Evolutionary conservation across 176 grass and related monocot genomes (phyloP).

Genomic region (Rhynchospora tenuis): DNA sequence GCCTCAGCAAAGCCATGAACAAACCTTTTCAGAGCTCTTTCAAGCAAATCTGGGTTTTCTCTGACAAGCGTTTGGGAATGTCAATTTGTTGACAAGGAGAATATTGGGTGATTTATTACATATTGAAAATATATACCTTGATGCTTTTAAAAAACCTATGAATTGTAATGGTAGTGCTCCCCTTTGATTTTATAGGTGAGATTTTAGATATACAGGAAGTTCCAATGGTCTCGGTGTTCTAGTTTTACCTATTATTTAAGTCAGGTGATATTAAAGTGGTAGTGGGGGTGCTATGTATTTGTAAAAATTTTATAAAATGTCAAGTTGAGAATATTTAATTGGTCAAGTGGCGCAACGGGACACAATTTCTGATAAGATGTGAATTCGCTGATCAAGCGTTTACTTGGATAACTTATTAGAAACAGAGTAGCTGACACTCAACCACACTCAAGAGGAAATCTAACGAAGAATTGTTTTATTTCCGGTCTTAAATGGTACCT

Average conservation of each 20-base stretch:
- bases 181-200: not conserved
- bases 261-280: not conserved
- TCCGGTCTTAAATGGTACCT: too few relatives aligned
- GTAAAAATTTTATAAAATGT: not conserved
- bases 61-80: not conserved
- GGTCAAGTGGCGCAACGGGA: not conserved
- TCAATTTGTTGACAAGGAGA: not conserved
- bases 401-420: not conserved
- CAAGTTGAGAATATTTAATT: not conserved
- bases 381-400: conserved; percentile 4
- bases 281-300: not conserved
- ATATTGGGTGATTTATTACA: not conserved
- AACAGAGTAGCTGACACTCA: not conserved
- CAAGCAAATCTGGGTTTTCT: not conserved
- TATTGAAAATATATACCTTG: not conserved
- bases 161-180: not conserved
- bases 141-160: not conserved
- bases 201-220: not conserved
- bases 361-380: not conserved
- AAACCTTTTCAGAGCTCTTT: not conserved
- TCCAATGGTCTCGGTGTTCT: not conserved
- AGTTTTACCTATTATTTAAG: not conserved
- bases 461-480: too few relatives aligned
- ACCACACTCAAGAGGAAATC: not conserved
- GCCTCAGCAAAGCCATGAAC: not conserved